Evolutionary conservation across 2,329 filamentous ascomycete species (phyloP).

Genomic region (Xylariaceae sp.): DNA sequence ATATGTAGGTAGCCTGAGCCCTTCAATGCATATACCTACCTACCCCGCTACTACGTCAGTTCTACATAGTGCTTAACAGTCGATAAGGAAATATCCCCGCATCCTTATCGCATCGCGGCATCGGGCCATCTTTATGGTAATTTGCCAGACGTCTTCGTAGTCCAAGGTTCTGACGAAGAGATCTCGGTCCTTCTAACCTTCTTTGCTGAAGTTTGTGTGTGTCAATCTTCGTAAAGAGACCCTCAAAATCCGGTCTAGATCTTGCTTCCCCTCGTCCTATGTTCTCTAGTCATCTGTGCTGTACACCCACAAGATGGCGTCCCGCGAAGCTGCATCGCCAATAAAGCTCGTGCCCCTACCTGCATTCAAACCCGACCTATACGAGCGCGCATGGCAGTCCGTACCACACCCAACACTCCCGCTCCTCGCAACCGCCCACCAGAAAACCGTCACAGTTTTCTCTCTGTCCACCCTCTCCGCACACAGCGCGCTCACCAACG

Average conservation of each 20-base stretch:
- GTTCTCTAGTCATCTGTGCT: slow-evolving; percentile 1
- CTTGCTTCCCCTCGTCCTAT: neutral
- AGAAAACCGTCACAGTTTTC: slow-evolving; percentile 88
- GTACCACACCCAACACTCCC: slow-evolving; percentile 86
- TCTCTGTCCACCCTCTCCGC: slow-evolving; percentile 81
- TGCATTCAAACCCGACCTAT: slow-evolving; percentile 62
- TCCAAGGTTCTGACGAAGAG: neutral
- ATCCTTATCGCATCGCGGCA: slow-evolving; percentile 15
- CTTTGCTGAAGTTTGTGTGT: no score
- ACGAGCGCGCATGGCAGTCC: slow-evolving; percentile 83
- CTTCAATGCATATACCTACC: no score
- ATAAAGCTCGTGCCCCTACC: slow-evolving; percentile 53
- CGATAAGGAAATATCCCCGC: slow-evolving; percentile 21
- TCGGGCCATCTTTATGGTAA: neutral
- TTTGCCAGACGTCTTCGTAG: neutral
- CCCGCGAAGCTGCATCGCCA: slow-evolving; percentile 6
- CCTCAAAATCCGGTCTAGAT: neutral
- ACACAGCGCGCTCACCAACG: slow-evolving; percentile 81
- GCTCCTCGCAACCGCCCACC: slow-evolving; percentile 86
- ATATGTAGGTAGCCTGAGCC: no score
- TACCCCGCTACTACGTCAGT: slow-evolving; percentile 13
- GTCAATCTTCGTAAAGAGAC: neutral
- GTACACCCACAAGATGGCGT: slow-evolving; percentile 17
- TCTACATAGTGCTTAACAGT: neutral
- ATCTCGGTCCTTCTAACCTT: no score